Conservation (phyloP, 2,329 filamentous ascomycete species). For the Apiospora arundinis region DNA sequence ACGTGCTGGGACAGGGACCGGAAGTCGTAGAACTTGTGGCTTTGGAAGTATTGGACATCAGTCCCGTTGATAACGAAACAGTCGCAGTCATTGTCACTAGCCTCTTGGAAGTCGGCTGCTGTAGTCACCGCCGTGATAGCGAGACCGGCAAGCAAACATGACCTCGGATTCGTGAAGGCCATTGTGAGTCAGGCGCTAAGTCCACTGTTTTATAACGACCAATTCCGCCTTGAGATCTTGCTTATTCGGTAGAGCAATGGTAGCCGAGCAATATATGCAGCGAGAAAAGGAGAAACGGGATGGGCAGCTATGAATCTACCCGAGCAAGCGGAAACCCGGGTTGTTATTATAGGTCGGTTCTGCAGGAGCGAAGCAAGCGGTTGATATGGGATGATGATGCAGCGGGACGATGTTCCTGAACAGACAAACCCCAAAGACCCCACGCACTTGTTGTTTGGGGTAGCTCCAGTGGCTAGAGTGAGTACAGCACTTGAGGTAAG, state of each 20-base stretch:
- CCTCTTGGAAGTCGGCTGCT: conserved; percentile 31
- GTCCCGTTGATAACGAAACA: conserved; percentile 55
- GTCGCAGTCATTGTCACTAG: conserved; percentile 43
- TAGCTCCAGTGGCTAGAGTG: neutral
- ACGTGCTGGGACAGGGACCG: conserved; percentile 48
- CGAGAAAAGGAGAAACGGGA: neutral
- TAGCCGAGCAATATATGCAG: neutral
- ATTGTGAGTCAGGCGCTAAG: neutral
- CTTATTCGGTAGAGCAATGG: neutral
- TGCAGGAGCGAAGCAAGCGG: neutral
- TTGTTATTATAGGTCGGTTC: neutral
- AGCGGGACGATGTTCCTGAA: conserved; percentile 12
- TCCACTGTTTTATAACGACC: neutral
- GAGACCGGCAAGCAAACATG: conserved; percentile 24
- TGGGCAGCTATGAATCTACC: neutral
- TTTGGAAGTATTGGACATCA: conserved; percentile 47
- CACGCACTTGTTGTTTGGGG: neutral
- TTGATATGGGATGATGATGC: conserved; percentile 15
- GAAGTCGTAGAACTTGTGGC: conserved; percentile 59
- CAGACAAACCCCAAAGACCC: conserved; percentile 8
- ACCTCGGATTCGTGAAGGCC: conserved; percentile 26
- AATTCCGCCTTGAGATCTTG: neutral
- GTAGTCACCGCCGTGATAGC: conserved; percentile 27
- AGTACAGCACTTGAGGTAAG: too few relatives aligned
- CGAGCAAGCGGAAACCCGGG: neutral